These are phyloP conservation scores for Ophiocordyceps camponoti-rufipedis DNA, from an alignment of 2,329 filamentous ascomycete genomes.

Conservation along the genomic window DNA sequence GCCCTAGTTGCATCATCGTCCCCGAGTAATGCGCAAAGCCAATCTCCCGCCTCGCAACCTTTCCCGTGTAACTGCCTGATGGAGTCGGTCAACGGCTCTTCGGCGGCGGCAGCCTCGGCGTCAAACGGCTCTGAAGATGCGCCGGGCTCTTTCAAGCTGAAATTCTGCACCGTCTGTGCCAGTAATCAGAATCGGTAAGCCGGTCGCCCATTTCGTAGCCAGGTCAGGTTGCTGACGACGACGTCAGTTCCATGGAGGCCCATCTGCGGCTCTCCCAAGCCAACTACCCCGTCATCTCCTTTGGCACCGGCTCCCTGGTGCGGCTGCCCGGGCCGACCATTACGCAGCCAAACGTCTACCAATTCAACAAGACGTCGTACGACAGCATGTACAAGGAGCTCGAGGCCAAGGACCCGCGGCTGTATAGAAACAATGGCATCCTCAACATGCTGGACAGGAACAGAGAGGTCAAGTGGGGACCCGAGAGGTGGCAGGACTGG, in stretches of 20 bases:
- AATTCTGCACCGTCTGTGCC: conserved; percentile 96
- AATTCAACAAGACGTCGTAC: conserved; percentile 95
- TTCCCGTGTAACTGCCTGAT: conserved; percentile 8
- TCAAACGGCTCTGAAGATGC: conserved; percentile 29
- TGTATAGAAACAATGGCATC: conserved; percentile 85
- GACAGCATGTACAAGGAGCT: conserved; percentile 88
- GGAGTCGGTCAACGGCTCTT: conserved; percentile 23
- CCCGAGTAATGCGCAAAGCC: conserved; percentile 8
- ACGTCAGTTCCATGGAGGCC: conserved; percentile 62
- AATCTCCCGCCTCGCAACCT: conserved; percentile 1
- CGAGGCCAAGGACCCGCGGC: conserved; percentile 60
- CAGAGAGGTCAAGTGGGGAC: conserved; percentile 79
- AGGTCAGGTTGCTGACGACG: conserved; percentile 1
- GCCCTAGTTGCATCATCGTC: background rate
- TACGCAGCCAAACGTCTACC: conserved; percentile 88
- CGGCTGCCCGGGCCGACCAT: conserved; percentile 83
- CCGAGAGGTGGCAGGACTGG: conserved; percentile 98
- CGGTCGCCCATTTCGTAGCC: background rate
- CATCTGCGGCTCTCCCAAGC: conserved; percentile 79
- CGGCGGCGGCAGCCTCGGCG: conserved; percentile 10
- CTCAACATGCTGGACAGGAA: conserved; percentile 94
- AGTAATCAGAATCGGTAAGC: conserved; percentile 88
- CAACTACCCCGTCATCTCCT: conserved; percentile 89
- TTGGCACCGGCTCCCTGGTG: conserved; percentile 88
- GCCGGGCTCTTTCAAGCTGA: conserved; percentile 61